A percentile compares a stretch with the other conserved stretches of the same genome.
phyloP scores from a whole-genome alignment of 176 grass and related monocot species.

The Sorghum bicolor region DNA sequence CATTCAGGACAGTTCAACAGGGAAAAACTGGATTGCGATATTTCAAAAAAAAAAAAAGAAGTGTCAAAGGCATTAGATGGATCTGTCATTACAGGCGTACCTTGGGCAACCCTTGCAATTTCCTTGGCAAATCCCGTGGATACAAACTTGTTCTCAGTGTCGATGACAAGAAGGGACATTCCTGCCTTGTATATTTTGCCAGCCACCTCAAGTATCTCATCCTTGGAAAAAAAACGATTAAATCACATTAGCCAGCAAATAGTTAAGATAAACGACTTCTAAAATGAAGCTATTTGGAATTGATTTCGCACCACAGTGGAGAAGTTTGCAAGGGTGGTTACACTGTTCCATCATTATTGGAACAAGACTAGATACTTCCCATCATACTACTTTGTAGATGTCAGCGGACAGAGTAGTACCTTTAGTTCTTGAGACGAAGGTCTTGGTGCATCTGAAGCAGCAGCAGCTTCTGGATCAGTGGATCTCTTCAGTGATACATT shows the following conservation, averaged over 20 bases:
- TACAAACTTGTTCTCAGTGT: slow-evolving; percentile 26
- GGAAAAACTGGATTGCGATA: background rate
- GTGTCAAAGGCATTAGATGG: background rate
- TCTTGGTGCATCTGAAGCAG: slow-evolving; percentile 75
- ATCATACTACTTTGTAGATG: background rate
- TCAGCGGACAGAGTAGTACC: slow-evolving; percentile 39
- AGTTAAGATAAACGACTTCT: background rate
- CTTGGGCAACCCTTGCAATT: slow-evolving; percentile 94
- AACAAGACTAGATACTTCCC: background rate
- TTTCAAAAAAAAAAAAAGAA: background rate
- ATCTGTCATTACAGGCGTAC: slow-evolving; percentile 25
- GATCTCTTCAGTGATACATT: slow-evolving; percentile 95
- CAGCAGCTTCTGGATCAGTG: slow-evolving; percentile 83
- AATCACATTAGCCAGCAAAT: slow-evolving; percentile 1
- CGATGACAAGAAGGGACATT: slow-evolving; percentile 97
- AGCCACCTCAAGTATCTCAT: slow-evolving; percentile 95
- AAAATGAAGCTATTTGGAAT: background rate
- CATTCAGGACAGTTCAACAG: background rate
- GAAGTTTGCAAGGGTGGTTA: background rate
- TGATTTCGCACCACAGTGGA: background rate
- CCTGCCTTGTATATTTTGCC: slow-evolving; percentile 94
- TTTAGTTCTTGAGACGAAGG: slow-evolving; percentile 90
- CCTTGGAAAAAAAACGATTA: slow-evolving; percentile 42
- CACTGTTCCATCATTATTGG: background rate
- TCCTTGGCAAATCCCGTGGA: slow-evolving; percentile 99